Evolutionary conservation across 345 rosid genomes (phyloP), one percentile per base, ranked within the genome.

Genomic region (Salix purpurea): DNA sequence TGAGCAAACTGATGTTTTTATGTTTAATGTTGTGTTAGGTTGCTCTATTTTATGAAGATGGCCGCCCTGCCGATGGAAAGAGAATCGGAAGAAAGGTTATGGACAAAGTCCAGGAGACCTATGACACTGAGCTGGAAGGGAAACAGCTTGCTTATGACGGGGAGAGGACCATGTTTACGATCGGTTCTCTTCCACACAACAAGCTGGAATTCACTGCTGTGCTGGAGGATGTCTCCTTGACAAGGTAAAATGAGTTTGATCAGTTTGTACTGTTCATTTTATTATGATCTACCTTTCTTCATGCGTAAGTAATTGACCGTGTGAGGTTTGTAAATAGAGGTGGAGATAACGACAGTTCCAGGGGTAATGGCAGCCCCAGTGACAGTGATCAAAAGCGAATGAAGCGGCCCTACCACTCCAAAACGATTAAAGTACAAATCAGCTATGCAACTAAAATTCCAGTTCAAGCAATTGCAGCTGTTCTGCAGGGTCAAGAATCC

Each of bases 141-240:
- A 83, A 83, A 37, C 18, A 34, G 11, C 74, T 83, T n/a, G 86
- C 86, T 28, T 83, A 83, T 23, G 86, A 83, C 70, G 83, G 86
- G 11, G 81, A 80, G 73, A 83, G 80, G 71, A 77, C 67, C 13
- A 67, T 83, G 71, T 79, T 73, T 60, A 77, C 81, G 1, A 58
- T 77, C 37, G 81, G 81, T n/a, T 46, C 83, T 28, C 78, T 80
- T 11, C 76, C 70, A 1, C 26, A 15, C 24, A 80, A 77, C 70
- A 83, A 83, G 61, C 54, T 79, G 32, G 78, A 76, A 50, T 83
- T 74, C 74, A 74, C 67, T 12, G 76, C 77, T 30, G 69, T 83
- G 7, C 30, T 83, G 23, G 85, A 79, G 39, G 80, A 72, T 36
- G 18, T 64, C 16, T 28, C 71, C 14, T 62, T 76, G 28, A 75